phyloP scores from a whole-genome alignment of 352 stramenopile genomes.

The Pythium brassicae region DNA sequence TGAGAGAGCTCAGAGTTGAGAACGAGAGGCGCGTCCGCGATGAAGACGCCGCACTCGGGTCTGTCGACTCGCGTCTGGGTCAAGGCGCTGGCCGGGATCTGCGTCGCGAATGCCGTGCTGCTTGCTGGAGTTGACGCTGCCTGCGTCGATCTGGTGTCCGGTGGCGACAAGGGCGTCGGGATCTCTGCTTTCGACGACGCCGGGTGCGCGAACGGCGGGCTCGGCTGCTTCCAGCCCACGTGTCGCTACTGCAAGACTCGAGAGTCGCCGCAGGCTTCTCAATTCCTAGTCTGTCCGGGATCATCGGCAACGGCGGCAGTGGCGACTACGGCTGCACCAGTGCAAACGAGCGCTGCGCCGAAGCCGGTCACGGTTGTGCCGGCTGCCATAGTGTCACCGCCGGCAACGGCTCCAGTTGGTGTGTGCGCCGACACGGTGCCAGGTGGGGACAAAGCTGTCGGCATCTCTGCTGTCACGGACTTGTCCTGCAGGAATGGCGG shows the following conservation, averaged over 20 bases:
- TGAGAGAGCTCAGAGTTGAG: neutral
- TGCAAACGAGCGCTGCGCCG: no score
- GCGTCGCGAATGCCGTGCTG: neutral
- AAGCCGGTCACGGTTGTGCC: no score
- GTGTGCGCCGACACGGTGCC: no score
- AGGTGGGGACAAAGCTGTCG: slow-evolving; percentile 1
- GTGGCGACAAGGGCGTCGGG: slow-evolving; percentile 4
- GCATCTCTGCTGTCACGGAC: slow-evolving; percentile 10
- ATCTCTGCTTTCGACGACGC: slow-evolving; percentile 1
- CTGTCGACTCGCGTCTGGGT: slow-evolving; percentile 4
- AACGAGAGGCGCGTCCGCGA: neutral
- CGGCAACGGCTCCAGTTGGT: no score
- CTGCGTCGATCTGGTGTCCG: slow-evolving; percentile 1
- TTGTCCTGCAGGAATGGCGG: slow-evolving; percentile 15
- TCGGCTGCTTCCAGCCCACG: slow-evolving; percentile 7
- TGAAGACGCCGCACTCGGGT: slow-evolving; percentile 5
- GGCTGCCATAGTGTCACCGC: no score
- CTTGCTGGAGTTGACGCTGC: slow-evolving; percentile 1
- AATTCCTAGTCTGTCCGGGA: neutral
- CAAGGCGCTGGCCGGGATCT: slow-evolving; percentile 8
- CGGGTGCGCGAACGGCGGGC: slow-evolving; percentile 5
- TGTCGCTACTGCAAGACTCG: slow-evolving; percentile 36
- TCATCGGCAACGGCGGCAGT: neutral
- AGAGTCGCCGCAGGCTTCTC: slow-evolving; percentile 11
- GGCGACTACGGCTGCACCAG: neutral